Evolutionary conservation across 2,329 filamentous ascomycete species (phyloP).

Genomic region (Corynespora cassiicola): DNA sequence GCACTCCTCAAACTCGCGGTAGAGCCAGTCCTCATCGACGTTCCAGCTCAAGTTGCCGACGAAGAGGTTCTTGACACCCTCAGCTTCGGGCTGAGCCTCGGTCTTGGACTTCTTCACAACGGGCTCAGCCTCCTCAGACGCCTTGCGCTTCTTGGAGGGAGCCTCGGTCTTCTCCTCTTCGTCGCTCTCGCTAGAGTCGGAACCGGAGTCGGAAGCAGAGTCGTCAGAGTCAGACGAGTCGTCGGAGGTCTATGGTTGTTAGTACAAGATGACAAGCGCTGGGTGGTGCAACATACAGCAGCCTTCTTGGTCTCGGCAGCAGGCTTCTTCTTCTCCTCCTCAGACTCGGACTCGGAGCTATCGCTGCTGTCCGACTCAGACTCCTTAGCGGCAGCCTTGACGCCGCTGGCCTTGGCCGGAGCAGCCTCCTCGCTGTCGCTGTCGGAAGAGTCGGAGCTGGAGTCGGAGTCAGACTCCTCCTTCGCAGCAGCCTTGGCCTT

Average conservation of each 20-base stretch:
- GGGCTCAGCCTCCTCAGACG: constrained; percentile 59
- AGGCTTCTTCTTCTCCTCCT: constrained; percentile 31
- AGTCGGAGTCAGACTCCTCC: constrained; percentile 45
- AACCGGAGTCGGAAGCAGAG: constrained; percentile 45
- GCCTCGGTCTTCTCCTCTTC: constrained; percentile 44
- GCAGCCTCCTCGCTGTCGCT: constrained; percentile 33
- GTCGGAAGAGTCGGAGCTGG: constrained; percentile 34
- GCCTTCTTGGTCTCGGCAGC: constrained; percentile 32
- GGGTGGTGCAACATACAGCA: constrained; percentile 19
- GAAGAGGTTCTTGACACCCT: constrained; percentile 74
- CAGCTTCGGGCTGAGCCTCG: constrained; percentile 56
- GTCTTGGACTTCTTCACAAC: constrained; percentile 73
- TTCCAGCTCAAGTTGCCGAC: constrained; percentile 91
- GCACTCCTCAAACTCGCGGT: constrained; percentile 80
- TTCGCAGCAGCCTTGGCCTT: constrained; percentile 44
- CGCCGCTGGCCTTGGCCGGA: constrained; percentile 25
- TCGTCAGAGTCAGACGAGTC: constrained; percentile 30
- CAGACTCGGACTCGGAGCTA: constrained; percentile 23
- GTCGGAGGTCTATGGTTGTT: constrained; percentile 36
- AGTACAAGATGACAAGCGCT: constrained; percentile 12
- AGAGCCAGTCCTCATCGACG: constrained; percentile 82
- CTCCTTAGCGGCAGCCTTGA: constrained; percentile 35
- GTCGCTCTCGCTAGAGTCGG: constrained; percentile 35
- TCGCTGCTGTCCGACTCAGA: constrained; percentile 40
- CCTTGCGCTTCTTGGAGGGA: constrained; percentile 72